These are phyloP conservation scores for Thermomucor indicae-seudaticae DNA, from an alignment of 371 early-diverging fungal genomes.

Conservation along the genomic window DNA sequence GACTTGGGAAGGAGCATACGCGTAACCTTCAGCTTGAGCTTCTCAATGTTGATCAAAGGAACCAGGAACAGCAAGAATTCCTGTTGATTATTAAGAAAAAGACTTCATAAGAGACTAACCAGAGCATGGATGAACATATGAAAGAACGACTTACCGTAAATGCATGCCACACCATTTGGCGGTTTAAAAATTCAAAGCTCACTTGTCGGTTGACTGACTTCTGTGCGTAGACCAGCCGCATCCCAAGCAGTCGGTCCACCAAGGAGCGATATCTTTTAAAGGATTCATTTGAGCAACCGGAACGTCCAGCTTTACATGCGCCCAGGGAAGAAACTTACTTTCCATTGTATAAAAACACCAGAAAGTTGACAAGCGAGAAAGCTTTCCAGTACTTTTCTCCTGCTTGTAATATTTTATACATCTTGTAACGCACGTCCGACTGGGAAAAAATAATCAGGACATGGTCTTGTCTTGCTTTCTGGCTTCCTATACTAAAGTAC, in stretches of 20 bases:
- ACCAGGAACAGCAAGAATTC: constrained; percentile 88
- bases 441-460: constrained; percentile 8
- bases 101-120: background rate
- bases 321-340: constrained; percentile 39
- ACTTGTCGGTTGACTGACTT: constrained; percentile 74
- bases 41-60: constrained; percentile 79
- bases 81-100: constrained; percentile 40
- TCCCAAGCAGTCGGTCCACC: constrained; percentile 71
- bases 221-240: constrained; percentile 80
- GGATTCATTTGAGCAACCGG: too few relatives aligned
- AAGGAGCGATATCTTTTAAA: constrained; percentile 62
- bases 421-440: constrained; percentile 49
- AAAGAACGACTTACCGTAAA: constrained; percentile 66
- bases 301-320: background rate
- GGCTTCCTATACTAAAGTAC: constrained; percentile 19
- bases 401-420: constrained; percentile 64
- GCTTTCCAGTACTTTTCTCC: constrained; percentile 64
- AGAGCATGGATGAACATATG: background rate
- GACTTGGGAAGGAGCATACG: constrained; percentile 54
- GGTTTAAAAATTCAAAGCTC: constrained; percentile 89
- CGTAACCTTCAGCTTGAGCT: constrained; percentile 59
- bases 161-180: constrained; percentile 93
- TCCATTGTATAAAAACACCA: constrained; percentile 80
- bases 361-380: constrained; percentile 71
- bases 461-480: too few relatives aligned